Conservation (phyloP, 805 yeast species). For the Ogataea haglerorum region DNA sequence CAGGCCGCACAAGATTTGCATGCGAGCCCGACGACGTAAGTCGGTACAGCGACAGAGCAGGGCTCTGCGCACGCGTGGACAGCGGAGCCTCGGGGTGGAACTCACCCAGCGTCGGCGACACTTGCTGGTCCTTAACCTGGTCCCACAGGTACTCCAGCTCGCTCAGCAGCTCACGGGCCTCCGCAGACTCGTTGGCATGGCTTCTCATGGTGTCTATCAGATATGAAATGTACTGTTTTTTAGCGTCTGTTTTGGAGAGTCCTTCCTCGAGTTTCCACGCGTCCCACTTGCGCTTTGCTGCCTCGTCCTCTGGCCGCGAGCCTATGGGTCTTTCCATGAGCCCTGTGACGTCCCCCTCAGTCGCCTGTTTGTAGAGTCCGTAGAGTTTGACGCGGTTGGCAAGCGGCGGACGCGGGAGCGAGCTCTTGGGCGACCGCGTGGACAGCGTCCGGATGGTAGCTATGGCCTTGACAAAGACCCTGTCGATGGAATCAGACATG, state of each 20-base stretch:
- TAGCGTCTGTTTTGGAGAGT: conserved; percentile 64
- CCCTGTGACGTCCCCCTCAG: conserved; percentile 78
- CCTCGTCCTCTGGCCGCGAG: conserved; percentile 55
- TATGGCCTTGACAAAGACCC: conserved; percentile 80
- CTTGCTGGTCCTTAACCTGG: conserved; percentile 42
- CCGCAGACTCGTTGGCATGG: conserved; percentile 65
- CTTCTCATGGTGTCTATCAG: conserved; percentile 69
- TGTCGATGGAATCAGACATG: conserved; percentile 61
- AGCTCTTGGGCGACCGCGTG: conserved; percentile 55
- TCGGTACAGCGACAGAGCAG: conserved; percentile 33
- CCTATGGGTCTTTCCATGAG: conserved; percentile 67
- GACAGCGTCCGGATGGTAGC: conserved; percentile 73
- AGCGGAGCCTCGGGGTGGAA: conserved; percentile 10
- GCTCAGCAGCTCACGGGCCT: conserved; percentile 58
- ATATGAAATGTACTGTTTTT: conserved; percentile 61
- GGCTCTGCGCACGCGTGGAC: conserved; percentile 29
- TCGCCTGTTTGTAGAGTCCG: conserved; percentile 85
- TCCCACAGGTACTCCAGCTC: conserved; percentile 77
- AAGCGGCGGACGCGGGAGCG: conserved; percentile 74
- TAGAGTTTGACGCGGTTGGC: conserved; percentile 65
- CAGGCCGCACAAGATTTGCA: conserved; percentile 27
- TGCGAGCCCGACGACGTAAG: conserved; percentile 31
- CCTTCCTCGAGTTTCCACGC: conserved; percentile 83
- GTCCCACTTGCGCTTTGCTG: conserved; percentile 73
- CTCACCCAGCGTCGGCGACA: conserved; percentile 20